A percentile compares a stretch with the other conserved stretches of the same genome.
These are phyloP conservation scores for Phlegmacium glaucopus DNA, from an alignment of 768 basidiomycete genomes.

Conservation along the genomic window DNA sequence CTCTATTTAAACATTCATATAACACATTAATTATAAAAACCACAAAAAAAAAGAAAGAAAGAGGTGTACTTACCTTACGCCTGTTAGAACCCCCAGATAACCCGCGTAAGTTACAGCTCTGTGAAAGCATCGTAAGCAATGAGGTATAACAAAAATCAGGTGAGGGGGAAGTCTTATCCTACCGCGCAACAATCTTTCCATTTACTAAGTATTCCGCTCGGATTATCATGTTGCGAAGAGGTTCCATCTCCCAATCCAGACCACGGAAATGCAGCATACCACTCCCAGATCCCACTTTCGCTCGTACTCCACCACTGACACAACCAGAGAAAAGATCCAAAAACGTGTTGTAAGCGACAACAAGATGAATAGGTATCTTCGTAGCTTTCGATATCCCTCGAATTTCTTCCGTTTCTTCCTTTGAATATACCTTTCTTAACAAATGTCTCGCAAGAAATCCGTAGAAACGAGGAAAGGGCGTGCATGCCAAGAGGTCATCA, in stretches of 20 bases:
- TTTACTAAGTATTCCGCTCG: slow-evolving; percentile 31
- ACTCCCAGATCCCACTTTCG: slow-evolving; percentile 11
- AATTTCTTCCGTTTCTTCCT: slow-evolving; percentile 33
- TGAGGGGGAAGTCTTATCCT: slow-evolving; percentile 1
- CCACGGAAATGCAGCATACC: slow-evolving; percentile 34
- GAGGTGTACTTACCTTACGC: slow-evolving; percentile 25
- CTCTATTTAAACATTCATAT: slow-evolving; percentile 10
- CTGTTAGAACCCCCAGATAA: slow-evolving; percentile 35
- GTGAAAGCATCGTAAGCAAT: background rate
- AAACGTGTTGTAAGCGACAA: slow-evolving; percentile 38
- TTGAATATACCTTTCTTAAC: slow-evolving; percentile 26
- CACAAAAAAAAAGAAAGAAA: background rate
- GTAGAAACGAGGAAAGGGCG: slow-evolving; percentile 21
- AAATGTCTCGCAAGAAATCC: slow-evolving; percentile 21
- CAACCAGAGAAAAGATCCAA: slow-evolving; percentile 37
- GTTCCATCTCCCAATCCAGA: slow-evolving; percentile 37
- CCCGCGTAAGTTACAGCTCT: slow-evolving; percentile 38
- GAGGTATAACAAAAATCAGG: too few species aligned
- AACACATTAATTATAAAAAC: too few species aligned
- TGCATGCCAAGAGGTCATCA: slow-evolving; percentile 21
- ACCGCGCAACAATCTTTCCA: slow-evolving; percentile 31
- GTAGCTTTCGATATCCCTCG: slow-evolving; percentile 27
- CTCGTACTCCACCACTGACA: slow-evolving; percentile 32
- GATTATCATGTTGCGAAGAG: slow-evolving; percentile 29
- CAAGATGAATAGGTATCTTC: slow-evolving; percentile 27